phyloP scores from a whole-genome alignment of 305 asterid genomes.

The Solanum hybrid region DNA sequence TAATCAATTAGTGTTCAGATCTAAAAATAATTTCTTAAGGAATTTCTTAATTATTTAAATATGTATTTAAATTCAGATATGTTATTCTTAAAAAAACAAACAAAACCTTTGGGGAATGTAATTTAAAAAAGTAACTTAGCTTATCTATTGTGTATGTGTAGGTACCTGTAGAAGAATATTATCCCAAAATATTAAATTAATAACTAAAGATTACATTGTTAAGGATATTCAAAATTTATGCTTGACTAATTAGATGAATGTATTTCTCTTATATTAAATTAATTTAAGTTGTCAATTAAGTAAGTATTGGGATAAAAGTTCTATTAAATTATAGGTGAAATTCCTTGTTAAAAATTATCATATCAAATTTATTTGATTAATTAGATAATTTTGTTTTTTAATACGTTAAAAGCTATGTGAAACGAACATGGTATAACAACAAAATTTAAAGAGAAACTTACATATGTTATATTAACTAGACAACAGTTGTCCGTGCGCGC shows the following conservation, averaged over 20 bases:
- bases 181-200: neutral
- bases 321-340: neutral
- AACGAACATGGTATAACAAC: neutral
- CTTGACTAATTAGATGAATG: neutral
- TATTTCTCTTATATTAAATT: neutral
- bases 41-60: too few species aligned
- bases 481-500: too few species aligned
- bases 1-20: neutral
- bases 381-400: too few species aligned
- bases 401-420: neutral
- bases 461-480: too few species aligned
- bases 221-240: neutral
- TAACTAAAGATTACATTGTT: neutral
- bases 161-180: neutral
- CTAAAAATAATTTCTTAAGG: too few species aligned
- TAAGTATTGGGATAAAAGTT: neutral
- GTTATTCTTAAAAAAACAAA: too few species aligned
- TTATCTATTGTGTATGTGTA: neutral
- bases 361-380: neutral
- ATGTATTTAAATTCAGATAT: neutral
- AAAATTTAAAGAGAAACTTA: too few species aligned
- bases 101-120: neutral
- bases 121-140: neutral
- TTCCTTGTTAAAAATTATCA: neutral
- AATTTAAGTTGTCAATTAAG: neutral